Percentiles rank a stretch among this genome's conserved stretches.
phyloP scores from a whole-genome alignment of 257 asterid genomes.

The Anisodus tanguticus region DNA sequence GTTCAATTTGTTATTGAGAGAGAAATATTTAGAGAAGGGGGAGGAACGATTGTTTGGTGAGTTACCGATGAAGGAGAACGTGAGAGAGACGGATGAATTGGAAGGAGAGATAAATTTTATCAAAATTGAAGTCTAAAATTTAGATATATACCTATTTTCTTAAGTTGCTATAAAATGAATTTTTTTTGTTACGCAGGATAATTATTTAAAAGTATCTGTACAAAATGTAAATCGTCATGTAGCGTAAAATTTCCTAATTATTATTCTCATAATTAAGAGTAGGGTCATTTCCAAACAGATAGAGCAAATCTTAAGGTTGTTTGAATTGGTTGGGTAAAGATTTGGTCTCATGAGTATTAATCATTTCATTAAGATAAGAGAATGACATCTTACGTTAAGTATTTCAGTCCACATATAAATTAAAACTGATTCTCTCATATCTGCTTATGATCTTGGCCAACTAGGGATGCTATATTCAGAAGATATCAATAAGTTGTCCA shows the following conservation, averaged over 20 bases:
- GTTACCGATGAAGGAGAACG: too few relatives aligned
- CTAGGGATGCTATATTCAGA: not conserved
- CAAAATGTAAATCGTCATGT: too few relatives aligned
- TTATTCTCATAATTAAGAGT: not conserved
- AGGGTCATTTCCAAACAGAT: not conserved
- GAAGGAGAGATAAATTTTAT: too few relatives aligned
- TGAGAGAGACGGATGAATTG: too few relatives aligned
- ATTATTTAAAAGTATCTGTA: too few relatives aligned
- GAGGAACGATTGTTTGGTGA: too few relatives aligned
- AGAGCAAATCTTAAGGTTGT: slow-evolving; percentile 19
- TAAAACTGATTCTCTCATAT: slow-evolving; percentile 18
- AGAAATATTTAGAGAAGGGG: too few relatives aligned
- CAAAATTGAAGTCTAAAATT: too few relatives aligned
- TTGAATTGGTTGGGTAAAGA: slow-evolving; percentile 7
- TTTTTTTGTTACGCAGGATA: too few relatives aligned
- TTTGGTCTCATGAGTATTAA: not conserved
- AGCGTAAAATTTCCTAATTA: not conserved
- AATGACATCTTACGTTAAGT: slow-evolving; percentile 22
- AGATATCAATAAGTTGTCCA: not conserved
- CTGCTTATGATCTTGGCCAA: slow-evolving; percentile 23
- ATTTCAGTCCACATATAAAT: not conserved
- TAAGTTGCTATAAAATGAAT: too few relatives aligned
- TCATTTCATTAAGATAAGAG: slow-evolving; percentile 24
- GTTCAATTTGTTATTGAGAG: too few relatives aligned
- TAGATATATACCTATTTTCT: too few relatives aligned